Base-by-base conservation (phyloP, 2,329 filamentous ascomycete species). In the Calonectria hawksworthii region DNA sequence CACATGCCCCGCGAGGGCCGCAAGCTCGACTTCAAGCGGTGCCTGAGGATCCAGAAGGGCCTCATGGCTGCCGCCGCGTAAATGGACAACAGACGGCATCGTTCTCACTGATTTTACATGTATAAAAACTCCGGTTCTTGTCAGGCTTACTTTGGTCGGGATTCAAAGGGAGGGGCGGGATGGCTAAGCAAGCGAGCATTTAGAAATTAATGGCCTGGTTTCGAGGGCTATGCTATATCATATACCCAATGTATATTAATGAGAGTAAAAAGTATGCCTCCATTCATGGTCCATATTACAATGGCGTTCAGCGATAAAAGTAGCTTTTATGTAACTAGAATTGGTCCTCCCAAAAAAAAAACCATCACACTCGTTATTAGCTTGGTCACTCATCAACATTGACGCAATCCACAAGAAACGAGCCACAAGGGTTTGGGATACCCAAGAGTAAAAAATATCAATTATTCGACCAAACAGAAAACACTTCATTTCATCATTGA, bases 1-100 rank as follows among this genome's bases (percentile, higher is more conserved):
- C 86, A 92, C 76, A 92, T 94, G 88, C 91, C 92, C 13, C 82
- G 85, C 34, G 88, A 92, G 75, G 88, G 88, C 26, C 83, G 82
- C 70, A 88, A 87, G 82, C 83, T 91, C 56, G 88, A 91, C 80
- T 90, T 91, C 74, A 80, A 78, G 32, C 83, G 85, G 38, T 86
- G 89, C 70, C 81, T 90, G n/a, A 81, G 78, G 41, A 84, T 88
- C 56, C 87, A 89, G 80, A 86, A 83, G 76, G 76, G 79, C 13
- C 73, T 88, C 44, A 83, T 86, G 81, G 83, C 84, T 9, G 80
- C 82, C 59, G 81, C 80, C n/a, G 83, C 76, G 3, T 79, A 14
- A 73, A 26, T 14, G n/a, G 6, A 26, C 21, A n/a, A n/a, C n/a
- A n/a, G 16, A 23, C 23, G 11, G 16, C 36, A 26, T 18, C 8